Evolutionary conservation across 78 protist species (phyloP).

Genomic region (Paratrimastix pyriformis): DNA sequence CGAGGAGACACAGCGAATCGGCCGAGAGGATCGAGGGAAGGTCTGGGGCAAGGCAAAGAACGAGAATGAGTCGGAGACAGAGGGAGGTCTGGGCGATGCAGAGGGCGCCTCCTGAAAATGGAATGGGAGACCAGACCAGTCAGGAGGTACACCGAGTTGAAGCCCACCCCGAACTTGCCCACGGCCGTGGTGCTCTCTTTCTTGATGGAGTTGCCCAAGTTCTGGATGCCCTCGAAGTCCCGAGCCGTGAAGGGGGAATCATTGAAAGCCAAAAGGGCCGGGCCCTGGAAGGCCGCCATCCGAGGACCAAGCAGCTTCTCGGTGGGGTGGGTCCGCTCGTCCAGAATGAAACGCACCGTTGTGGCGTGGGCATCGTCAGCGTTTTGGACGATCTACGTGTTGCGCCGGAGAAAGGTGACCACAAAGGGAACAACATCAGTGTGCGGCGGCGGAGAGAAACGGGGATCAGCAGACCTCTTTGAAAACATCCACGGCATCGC

Average conservation of each 20-base stretch:
- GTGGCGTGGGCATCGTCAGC: not conserved
- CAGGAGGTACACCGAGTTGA: slow-evolving; percentile 44
- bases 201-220: slow-evolving; percentile 23
- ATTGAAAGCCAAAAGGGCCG: slow-evolving; percentile 35
- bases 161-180: slow-evolving; percentile 59
- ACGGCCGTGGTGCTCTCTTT: not conserved
- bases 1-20: slow-evolving; percentile 13
- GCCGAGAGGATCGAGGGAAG: slow-evolving; percentile 34
- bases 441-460: too few relatives aligned
- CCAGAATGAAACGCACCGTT: not conserved
- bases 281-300: slow-evolving; percentile 31
- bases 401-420: too few relatives aligned
- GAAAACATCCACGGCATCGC: not conserved
- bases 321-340: not conserved
- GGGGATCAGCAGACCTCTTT: too few relatives aligned
- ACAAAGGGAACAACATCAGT: too few relatives aligned
- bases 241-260: slow-evolving; percentile 23
- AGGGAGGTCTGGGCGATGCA: not conserved
- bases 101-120: too few relatives aligned
- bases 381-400: not conserved
- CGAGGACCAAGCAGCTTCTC: not conserved
- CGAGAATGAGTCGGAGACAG: not conserved
- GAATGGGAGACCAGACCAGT: too few relatives aligned
- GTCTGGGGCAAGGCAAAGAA: slow-evolving; percentile 21
- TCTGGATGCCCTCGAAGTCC: slow-evolving; percentile 25